Percentiles rank a stretch among this genome's conserved stretches.
These are phyloP conservation scores for Sclerotiophoma versabilis DNA, from an alignment of 2,329 filamentous ascomycete genomes.

Conservation along the genomic window DNA sequence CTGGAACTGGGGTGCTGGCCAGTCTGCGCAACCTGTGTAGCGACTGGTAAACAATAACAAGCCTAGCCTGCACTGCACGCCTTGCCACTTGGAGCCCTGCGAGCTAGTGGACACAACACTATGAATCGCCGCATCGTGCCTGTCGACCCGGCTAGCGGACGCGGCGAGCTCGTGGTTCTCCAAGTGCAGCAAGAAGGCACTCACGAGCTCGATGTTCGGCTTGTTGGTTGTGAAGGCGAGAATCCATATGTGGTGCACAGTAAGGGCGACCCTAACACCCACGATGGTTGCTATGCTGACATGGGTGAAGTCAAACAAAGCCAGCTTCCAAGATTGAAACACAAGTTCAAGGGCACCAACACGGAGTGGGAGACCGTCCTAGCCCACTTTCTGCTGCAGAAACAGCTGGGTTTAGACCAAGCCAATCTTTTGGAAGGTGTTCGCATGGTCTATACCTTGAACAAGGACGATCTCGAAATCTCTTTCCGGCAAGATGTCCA, in stretches of 20 bases:
- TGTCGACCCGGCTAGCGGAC: slow-evolving; percentile 62
- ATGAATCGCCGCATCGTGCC: slow-evolving; percentile 54
- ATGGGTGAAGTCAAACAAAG: slow-evolving; percentile 41
- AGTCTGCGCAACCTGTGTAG: slow-evolving; percentile 1
- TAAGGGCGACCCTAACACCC: slow-evolving; percentile 53
- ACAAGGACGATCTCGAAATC: slow-evolving; percentile 63
- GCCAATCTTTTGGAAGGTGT: slow-evolving; percentile 60
- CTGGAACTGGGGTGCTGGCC: not conserved
- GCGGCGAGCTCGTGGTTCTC: slow-evolving; percentile 65
- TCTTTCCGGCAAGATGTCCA: slow-evolving; percentile 67
- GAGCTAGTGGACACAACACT: not conserved
- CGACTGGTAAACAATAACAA: slow-evolving; percentile 2
- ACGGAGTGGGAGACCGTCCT: slow-evolving; percentile 74
- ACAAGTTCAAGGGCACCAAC: slow-evolving; percentile 46
- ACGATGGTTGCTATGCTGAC: slow-evolving; percentile 33
- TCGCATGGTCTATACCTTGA: slow-evolving; percentile 65
- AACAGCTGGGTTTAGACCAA: slow-evolving; percentile 51
- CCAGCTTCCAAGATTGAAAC: slow-evolving; percentile 40
- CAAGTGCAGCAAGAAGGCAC: slow-evolving; percentile 62
- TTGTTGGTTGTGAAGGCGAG: slow-evolving; percentile 73
- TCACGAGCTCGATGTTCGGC: slow-evolving; percentile 66
- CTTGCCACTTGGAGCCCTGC: slow-evolving; percentile 8
- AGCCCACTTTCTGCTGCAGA: slow-evolving; percentile 61
- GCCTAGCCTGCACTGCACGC: slow-evolving; percentile 5
- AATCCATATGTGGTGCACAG: slow-evolving; percentile 65